phyloP scores from a whole-genome alignment of 1,139 yeast genomes.

The Yamadazyma taylorii region DNA sequence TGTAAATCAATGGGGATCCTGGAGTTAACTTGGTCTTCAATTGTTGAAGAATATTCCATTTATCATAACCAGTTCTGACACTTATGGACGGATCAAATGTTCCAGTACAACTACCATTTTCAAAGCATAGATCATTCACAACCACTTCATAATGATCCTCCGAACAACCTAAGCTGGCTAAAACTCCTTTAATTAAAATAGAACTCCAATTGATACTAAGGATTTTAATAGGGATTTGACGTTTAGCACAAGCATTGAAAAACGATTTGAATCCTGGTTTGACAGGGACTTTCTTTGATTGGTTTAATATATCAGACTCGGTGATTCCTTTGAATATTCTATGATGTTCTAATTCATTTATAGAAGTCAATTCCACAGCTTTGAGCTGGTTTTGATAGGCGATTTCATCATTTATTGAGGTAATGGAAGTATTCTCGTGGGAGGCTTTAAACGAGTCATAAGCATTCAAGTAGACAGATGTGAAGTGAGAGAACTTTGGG shows the following conservation, averaged over 20 bases:
- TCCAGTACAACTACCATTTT: slow-evolving; percentile 44
- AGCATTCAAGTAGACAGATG: slow-evolving; percentile 42
- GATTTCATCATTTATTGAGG: slow-evolving; percentile 31
- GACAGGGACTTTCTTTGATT: slow-evolving; percentile 40
- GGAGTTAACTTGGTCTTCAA: slow-evolving; percentile 17
- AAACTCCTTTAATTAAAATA: slow-evolving; percentile 43
- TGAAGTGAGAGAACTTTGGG: slow-evolving; percentile 48
- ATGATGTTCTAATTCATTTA: slow-evolving; percentile 40
- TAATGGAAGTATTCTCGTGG: slow-evolving; percentile 20
- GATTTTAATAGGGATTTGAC: slow-evolving; percentile 41
- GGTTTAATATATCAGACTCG: slow-evolving; percentile 26
- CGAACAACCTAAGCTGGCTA: slow-evolving; percentile 16
- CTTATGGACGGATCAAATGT: slow-evolving; percentile 19
- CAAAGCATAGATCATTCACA: slow-evolving; percentile 53
- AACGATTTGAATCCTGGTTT: slow-evolving; percentile 47
- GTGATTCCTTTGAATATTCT: slow-evolving; percentile 48
- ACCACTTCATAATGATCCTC: slow-evolving; percentile 22
- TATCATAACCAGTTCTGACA: slow-evolving; percentile 60
- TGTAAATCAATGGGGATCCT: slow-evolving; percentile 34
- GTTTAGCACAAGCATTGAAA: slow-evolving; percentile 22
- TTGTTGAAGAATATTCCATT: slow-evolving; percentile 29
- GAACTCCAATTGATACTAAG: slow-evolving; percentile 70
- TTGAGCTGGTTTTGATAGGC: slow-evolving; percentile 46
- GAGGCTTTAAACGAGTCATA: slow-evolving; percentile 23
- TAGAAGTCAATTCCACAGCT: slow-evolving; percentile 52